Base-by-base conservation (phyloP, 129 eudicot species). In the Erigeron canadensis region DNA sequence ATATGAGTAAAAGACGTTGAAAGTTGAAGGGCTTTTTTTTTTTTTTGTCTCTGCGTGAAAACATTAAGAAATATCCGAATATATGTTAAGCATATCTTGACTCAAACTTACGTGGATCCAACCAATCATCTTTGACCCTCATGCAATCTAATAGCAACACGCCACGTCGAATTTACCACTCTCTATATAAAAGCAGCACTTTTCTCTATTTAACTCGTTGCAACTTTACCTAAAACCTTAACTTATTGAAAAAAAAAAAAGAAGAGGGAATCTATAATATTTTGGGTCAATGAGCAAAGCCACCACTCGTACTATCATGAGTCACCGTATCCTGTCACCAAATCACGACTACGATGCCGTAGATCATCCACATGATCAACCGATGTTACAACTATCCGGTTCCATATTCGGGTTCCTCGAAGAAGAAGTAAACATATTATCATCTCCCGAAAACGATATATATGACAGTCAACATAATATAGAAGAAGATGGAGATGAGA, bases 61-160 rank as follows among this genome's bases (percentile, higher is more conserved):
- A 43, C 47, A 28, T 28, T 1, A 28, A 1, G 34, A 66, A 58
- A 74, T 15, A 37, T 71, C 8, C 59, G 84, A 64, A 86, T 82
- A 77, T 89, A 75, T 86, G 34, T 3, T 81, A 84, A 77, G 72
- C 62, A 79, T 84, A 84, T 89, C 86, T 79, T 76, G 88, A 82
- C 86, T 79, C 57, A 17, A 13, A 68, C 81, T 84, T 82, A 86
- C 93, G 93, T 89, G 96, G 84, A 89, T 89, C 90, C 87, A 79
- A 77, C 80, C 82, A 72, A 73, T 82, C 84, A 67, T 16, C 21
- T 40, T 79, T 72, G 85, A 76, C 90, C 81, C 73, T 22, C 70
- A 28, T 37, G 16, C 15, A 46, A 6, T 7, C 84, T 53, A 84
- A 63, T 73, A 17, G 3, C 19, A 13, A 45, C 21, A 28, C 4